phyloP scores from a whole-genome alignment of 75 land plant species.

The Sequoia sempervirens region DNA sequence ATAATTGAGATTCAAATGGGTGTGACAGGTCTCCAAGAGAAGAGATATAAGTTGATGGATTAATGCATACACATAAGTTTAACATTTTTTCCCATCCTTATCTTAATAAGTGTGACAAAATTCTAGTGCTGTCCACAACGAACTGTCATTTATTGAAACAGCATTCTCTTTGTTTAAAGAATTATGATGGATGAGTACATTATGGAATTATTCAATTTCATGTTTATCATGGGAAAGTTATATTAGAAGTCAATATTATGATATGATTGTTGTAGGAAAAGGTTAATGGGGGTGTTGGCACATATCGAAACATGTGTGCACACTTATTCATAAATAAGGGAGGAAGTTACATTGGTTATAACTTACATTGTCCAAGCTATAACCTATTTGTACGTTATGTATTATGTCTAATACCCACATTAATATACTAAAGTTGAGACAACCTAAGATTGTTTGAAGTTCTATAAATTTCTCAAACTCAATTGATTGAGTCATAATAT shows the following conservation, averaged over 20 bases:
- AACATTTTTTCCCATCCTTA: not conserved
- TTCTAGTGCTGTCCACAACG: not conserved
- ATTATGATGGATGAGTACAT: not conserved
- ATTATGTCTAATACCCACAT: too few relatives aligned
- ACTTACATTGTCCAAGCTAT: too few relatives aligned
- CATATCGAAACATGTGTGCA: too few relatives aligned
- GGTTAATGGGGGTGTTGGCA: too few relatives aligned
- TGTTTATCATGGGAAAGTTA: not conserved
- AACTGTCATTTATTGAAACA: not conserved
- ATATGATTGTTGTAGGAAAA: not conserved
- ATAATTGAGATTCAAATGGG: conserved; percentile 98
- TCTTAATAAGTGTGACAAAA: not conserved
- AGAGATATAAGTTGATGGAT: conserved; percentile 85
- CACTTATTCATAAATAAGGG: too few relatives aligned
- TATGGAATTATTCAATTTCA: not conserved
- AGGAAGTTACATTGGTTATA: too few relatives aligned
- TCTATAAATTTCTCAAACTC: too few relatives aligned
- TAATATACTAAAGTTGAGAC: too few relatives aligned
- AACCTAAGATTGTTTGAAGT: too few relatives aligned
- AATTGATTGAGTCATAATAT: too few relatives aligned
- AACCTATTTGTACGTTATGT: too few relatives aligned
- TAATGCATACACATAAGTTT: not conserved
- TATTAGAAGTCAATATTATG: not conserved
- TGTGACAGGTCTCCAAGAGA: conserved; percentile 88
- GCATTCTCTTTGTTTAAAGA: not conserved